These are phyloP conservation scores for Dioscorea zingiberensis DNA, from an alignment of 106 monocot genomes.

Conservation along the genomic window DNA sequence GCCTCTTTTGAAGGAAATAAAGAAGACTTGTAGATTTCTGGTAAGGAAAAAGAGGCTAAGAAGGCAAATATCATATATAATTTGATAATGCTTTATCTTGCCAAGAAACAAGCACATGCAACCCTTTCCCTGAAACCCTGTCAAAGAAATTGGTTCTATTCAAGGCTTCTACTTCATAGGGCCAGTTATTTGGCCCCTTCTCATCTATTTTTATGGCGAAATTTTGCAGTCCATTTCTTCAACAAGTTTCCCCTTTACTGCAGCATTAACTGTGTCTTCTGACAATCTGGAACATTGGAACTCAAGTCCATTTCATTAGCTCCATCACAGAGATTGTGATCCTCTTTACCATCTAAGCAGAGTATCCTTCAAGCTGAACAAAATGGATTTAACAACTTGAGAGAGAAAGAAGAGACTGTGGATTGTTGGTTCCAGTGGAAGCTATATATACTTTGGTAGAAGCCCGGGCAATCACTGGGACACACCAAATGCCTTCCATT, in stretches of 20 bases:
- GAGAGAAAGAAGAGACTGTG: conserved; percentile 28
- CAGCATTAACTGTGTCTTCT: conserved; percentile 12
- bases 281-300: conserved; percentile 3
- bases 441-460: conserved; percentile 31
- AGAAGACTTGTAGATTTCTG: conserved; percentile 60
- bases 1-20: conserved; percentile 38
- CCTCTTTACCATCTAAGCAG: too few relatives aligned
- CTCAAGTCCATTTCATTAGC: neutral
- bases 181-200: conserved; percentile 34
- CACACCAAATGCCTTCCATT: conserved; percentile 57
- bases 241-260: conserved; percentile 14
- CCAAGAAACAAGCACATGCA: conserved; percentile 71
- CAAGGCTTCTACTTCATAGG: conserved; percentile 46
- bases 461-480: conserved; percentile 58
- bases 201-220: conserved; percentile 55
- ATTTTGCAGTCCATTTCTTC: conserved; percentile 33
- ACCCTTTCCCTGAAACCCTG: conserved; percentile 23
- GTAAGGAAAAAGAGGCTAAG: conserved; percentile 50
- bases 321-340: conserved; percentile 13
- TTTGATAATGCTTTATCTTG: conserved; percentile 27
- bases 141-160: conserved; percentile 22
- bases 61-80: conserved; percentile 49
- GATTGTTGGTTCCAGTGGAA: conserved; percentile 37
- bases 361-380: conserved; percentile 16
- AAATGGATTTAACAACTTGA: conserved; percentile 70